Base-by-base conservation (phyloP, 306 rosid species). In the Alnus glutinosa region DNA sequence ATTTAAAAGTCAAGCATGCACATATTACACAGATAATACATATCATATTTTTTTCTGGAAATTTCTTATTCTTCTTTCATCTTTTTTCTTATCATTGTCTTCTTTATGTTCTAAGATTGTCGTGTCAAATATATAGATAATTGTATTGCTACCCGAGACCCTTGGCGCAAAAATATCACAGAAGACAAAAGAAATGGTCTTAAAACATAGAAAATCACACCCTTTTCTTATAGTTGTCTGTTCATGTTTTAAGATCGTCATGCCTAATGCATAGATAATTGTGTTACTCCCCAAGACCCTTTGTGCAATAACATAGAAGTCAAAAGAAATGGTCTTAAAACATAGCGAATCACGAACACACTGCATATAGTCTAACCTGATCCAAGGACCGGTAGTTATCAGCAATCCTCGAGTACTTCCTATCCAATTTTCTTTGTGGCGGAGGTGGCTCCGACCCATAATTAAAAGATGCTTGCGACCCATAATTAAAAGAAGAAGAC, bases 361-460 rank as follows among this genome's bases (percentile, higher is more conserved):
- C 71, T 54, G 23, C 47, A 72, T 67, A 23, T 76, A 19, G 52
- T 75, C 77, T 81, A 76, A 94, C 98, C 98, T 94, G 97, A 7
- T 91, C 93, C 36, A 94, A 79, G 55, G 98, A 92, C 61, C 75
- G 85, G 83, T 91, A 94, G 84, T 92, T 83, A 81, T 92, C 97
- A 50, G 93, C 89, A 10, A 94, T 94, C 80, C 85, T 88, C 1
- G 97, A 91, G 85, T 86, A 92, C 82, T 49, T 91, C 75, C 92
- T 87, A 62, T 91, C 89, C 80, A 86, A 61, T 55, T 66, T 90
- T 79, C 90, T 88, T 52, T 28, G 83, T 6, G 87, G 86, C 67
- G 30, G 85, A 5, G 87, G 82, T 23, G 85, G 37, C 36, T 76
- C 85, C 2, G 88, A 75, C 4, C 75, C 74, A 57, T 83, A 69